These are phyloP conservation scores for Jamesozyma rosinii DNA, from an alignment of 805 yeast genomes.

Conservation along the genomic window DNA sequence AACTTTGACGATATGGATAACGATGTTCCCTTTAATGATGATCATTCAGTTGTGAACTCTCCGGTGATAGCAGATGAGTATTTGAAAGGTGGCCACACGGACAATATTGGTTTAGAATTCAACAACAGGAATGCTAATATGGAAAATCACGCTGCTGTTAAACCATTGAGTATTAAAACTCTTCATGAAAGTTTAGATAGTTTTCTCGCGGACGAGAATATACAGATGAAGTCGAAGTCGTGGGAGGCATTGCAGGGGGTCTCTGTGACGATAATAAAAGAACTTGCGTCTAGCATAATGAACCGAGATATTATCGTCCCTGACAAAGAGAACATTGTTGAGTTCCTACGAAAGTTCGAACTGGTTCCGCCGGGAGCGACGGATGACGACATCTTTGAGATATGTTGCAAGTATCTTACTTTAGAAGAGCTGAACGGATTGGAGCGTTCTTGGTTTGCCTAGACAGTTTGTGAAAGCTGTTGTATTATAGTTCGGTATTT, in stretches of 20 bases:
- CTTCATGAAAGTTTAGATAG: slow-evolving; percentile 1
- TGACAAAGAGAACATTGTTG: slow-evolving; percentile 10
- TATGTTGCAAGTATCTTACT: slow-evolving; percentile 21
- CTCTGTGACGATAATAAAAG: slow-evolving; percentile 6
- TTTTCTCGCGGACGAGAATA: slow-evolving; percentile 4
- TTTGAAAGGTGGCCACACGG: neutral
- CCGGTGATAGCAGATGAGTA: neutral
- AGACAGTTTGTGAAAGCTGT: neutral
- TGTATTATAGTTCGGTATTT: neutral
- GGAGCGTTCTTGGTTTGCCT: slow-evolving; percentile 14
- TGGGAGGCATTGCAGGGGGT: slow-evolving; percentile 14
- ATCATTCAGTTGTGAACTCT: neutral
- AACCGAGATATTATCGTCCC: slow-evolving; percentile 8
- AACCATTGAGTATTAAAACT: neutral
- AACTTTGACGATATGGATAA: too few relatives aligned
- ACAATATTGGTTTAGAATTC: neutral
- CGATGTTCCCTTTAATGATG: neutral
- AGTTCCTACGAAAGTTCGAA: slow-evolving; percentile 10
- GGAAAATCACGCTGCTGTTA: neutral
- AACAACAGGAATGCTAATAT: neutral
- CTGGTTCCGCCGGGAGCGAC: slow-evolving; percentile 9
- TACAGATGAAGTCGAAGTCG: slow-evolving; percentile 6
- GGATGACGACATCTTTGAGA: slow-evolving; percentile 18
- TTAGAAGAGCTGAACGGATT: slow-evolving; percentile 20
- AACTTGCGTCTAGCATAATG: slow-evolving; percentile 6